Base-by-base conservation (phyloP, 805 yeast genomes). In the Sungouiozyma intestinalis region DNA sequence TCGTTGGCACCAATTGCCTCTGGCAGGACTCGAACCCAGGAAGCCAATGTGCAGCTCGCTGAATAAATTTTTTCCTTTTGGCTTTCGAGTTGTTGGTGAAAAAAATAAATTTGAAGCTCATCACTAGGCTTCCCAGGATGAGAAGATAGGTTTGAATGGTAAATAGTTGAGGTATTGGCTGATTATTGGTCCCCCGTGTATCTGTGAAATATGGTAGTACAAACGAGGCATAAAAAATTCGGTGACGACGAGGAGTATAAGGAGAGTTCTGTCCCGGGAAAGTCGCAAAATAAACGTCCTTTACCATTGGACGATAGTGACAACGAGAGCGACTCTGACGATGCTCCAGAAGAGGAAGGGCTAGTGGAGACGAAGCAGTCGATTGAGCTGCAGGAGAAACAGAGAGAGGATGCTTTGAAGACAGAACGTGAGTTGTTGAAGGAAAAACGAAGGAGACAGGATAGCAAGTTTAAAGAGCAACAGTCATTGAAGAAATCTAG, bases 311-410 rank as follows among this genome's bases (percentile, higher is more conserved):
- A 33, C n/a, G 39, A 39, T 32, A 40, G 49, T 40, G 45, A 40
- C 9, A 42, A 42, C 18, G 58, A 52, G 13, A 52, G 57, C 37
- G 60, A 54, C 16, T 63, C 53, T 38, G 69, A 64, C 45, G 76
- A 70, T 16, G 76, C 77, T 1, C 78, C 79, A 40, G 76, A 72
- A 43, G 77, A 73, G 48, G 76, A 69, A 39, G 58, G 60, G 8
- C 40, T 62, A 38, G 45, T 60, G 35, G 33, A 55, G 27, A 64
- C 63, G 19, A 51, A 51, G 32, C 33, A 47, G 16, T 40, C 48
- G 41, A 39, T 53, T 32, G 58, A 62, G 46, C 45, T 48, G 39
- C 42, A 57, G 46, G 36, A 51, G 37, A 47, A 51, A 47, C 45
- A 57, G 32, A 49, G 58, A 36, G 62, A 55, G 39, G 55, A 59